Evolutionary conservation across 106 monocot species (phyloP).

Genomic region (Allium sativum): DNA sequence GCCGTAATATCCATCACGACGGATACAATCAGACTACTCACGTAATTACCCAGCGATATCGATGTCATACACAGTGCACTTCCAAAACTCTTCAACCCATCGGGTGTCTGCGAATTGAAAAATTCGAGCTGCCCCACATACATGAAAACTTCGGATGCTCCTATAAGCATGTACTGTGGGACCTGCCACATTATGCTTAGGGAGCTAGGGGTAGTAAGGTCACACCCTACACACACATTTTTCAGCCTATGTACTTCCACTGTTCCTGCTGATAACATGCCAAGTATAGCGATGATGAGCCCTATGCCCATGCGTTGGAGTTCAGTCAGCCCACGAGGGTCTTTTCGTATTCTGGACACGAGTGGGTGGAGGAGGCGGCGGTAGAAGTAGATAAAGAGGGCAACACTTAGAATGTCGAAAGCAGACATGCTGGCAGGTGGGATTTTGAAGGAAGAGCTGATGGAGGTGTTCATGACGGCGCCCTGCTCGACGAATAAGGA

Average conservation of each 20-base stretch:
- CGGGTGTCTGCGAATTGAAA: conserved; percentile 25
- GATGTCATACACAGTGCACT: conserved; percentile 27
- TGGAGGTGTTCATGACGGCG: conserved; percentile 15
- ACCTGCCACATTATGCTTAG: conserved; percentile 31
- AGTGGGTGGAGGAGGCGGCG: conserved; percentile 11
- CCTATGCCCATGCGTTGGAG: conserved; percentile 22
- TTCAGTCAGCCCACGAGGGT: conserved; percentile 5
- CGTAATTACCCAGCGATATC: conserved; percentile 26
- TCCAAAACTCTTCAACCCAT: conserved; percentile 33
- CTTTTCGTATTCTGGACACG: not conserved
- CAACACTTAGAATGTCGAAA: conserved; percentile 19
- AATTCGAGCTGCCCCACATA: conserved; percentile 33
- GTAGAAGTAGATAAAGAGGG: conserved; percentile 16
- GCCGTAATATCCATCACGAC: conserved; percentile 11
- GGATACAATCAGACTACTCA: conserved; percentile 19
- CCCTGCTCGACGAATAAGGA: conserved; percentile 39
- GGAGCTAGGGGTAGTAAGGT: not conserved
- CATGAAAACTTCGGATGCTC: conserved; percentile 36
- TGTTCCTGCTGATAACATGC: conserved; percentile 14
- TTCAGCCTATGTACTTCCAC: conserved; percentile 15
- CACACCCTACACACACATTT: not conserved
- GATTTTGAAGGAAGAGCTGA: conserved; percentile 12
- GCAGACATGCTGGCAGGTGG: conserved; percentile 23
- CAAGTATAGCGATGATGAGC: conserved; percentile 11
- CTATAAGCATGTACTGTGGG: conserved; percentile 27